Percentiles rank a stretch among this genome's conserved stretches.
Evolutionary conservation across 805 yeast genomes (phyloP).

Genomic region (Starmerella kuoi): DNA sequence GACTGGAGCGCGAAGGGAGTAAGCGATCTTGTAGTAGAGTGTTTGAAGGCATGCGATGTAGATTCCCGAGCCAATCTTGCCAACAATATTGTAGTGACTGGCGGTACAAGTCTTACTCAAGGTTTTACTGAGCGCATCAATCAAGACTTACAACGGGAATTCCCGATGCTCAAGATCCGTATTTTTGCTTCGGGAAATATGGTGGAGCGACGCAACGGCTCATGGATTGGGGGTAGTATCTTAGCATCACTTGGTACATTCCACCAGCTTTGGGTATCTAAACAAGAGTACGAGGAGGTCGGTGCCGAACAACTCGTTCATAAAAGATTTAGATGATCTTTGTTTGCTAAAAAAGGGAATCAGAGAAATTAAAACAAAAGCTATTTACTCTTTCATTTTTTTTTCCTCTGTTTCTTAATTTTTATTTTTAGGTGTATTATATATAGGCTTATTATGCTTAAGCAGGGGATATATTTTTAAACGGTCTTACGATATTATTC

Average conservation of each 20-base stretch:
- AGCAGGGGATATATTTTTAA: too few relatives aligned
- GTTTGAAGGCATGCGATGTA: slow-evolving; percentile 46
- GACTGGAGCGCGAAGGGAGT: slow-evolving; percentile 32
- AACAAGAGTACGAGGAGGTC: slow-evolving; percentile 74
- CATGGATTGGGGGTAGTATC: slow-evolving; percentile 91
- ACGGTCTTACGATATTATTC: too few relatives aligned
- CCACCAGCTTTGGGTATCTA: slow-evolving; percentile 93
- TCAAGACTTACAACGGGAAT: slow-evolving; percentile 50
- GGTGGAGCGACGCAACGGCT: slow-evolving; percentile 62
- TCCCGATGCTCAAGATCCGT: slow-evolving; percentile 79
- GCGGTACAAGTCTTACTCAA: slow-evolving; percentile 69
- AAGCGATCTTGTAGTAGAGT: slow-evolving; percentile 47
- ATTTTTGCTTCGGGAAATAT: slow-evolving; percentile 64
- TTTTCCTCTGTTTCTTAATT: too few relatives aligned
- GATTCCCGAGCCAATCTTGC: slow-evolving; percentile 84
- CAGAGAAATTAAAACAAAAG: too few relatives aligned
- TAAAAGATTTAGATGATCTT: slow-evolving; percentile 60
- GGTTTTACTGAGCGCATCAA: slow-evolving; percentile 68
- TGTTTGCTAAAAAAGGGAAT: too few relatives aligned
- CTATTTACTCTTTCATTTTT: too few relatives aligned
- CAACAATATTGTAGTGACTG: slow-evolving; percentile 77
- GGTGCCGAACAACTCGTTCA: slow-evolving; percentile 70
- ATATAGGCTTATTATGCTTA: too few relatives aligned
- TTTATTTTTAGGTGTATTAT: too few relatives aligned
- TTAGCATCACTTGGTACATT: slow-evolving; percentile 81